These are phyloP conservation scores for Aspergillus panamensis DNA, from an alignment of 495 filamentous ascomycete species.

Conservation along the genomic window DNA sequence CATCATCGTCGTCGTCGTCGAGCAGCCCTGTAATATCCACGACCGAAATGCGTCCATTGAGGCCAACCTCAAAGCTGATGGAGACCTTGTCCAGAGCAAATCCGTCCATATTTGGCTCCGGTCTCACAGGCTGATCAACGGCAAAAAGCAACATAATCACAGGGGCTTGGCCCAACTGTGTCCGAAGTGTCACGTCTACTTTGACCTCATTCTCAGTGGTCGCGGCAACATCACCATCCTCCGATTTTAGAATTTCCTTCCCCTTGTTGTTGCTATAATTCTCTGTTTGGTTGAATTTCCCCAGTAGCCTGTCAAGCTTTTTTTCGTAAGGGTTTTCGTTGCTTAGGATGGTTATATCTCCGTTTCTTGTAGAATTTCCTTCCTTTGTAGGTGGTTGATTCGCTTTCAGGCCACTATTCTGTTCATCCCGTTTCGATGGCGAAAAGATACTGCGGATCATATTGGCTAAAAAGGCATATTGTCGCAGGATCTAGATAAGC, in stretches of 20 bases:
- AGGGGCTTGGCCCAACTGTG: slow-evolving; percentile 43
- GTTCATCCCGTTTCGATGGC: slow-evolving; percentile 19
- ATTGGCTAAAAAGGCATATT: slow-evolving; percentile 66
- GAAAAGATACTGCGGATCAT: slow-evolving; percentile 61
- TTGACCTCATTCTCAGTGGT: slow-evolving; percentile 29
- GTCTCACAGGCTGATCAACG: slow-evolving; percentile 16
- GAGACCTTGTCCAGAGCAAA: slow-evolving; percentile 26
- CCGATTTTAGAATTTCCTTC: slow-evolving; percentile 2
- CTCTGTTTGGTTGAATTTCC: neutral
- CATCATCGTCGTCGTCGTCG: slow-evolving; percentile 19
- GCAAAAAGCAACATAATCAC: slow-evolving; percentile 44
- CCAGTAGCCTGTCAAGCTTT: slow-evolving; percentile 32
- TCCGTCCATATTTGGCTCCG: neutral
- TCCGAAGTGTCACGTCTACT: slow-evolving; percentile 45
- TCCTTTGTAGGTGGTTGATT: neutral
- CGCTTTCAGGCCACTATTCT: slow-evolving; percentile 1
- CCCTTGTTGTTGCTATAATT: slow-evolving; percentile 1
- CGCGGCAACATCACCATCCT: slow-evolving; percentile 1
- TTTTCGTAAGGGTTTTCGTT: slow-evolving; percentile 42
- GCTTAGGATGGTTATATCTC: slow-evolving; percentile 30
- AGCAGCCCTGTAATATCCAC: slow-evolving; percentile 35
- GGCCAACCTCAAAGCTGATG: slow-evolving; percentile 55
- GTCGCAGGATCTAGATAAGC: slow-evolving; percentile 53
- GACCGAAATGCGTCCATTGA: slow-evolving; percentile 56
- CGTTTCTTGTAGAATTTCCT: slow-evolving; percentile 15